phyloP scores from a whole-genome alignment of 1,139 yeast species.

The Yamadazyma conglobata region DNA sequence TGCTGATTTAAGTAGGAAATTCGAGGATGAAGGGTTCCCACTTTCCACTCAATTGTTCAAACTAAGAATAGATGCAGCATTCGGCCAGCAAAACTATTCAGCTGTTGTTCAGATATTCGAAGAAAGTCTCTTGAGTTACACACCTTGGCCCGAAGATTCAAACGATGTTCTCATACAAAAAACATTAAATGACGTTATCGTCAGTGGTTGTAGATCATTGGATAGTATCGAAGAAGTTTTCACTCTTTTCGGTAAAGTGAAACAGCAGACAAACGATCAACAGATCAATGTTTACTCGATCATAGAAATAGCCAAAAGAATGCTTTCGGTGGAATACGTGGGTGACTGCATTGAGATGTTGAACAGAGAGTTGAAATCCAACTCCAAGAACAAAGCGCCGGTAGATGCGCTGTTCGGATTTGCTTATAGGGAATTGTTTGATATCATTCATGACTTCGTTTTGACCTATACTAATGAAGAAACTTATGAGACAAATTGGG shows the following conservation, averaged over 20 bases:
- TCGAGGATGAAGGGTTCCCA: conserved; percentile 16
- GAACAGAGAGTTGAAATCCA: conserved; percentile 54
- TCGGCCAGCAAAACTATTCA: conserved; percentile 17
- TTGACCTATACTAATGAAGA: conserved; percentile 38
- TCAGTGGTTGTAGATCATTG: conserved; percentile 18
- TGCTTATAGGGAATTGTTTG: conserved; percentile 31
- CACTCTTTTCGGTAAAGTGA: conserved; percentile 32
- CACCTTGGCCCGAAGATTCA: conserved; percentile 29
- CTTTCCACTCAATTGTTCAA: conserved; percentile 26
- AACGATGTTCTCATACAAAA: conserved; percentile 27
- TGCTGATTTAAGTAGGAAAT: conserved; percentile 14
- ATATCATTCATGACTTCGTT: conserved; percentile 46
- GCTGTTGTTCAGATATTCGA: conserved; percentile 31
- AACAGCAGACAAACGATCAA: conserved; percentile 34
- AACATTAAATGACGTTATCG: conserved; percentile 34
- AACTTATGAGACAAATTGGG: conserved; percentile 56
- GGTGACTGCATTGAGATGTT: conserved; percentile 61
- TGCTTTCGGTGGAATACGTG: conserved; percentile 46
- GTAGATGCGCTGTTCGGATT: conserved; percentile 23
- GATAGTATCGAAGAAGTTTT: conserved; percentile 25
- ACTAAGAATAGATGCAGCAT: conserved; percentile 28
- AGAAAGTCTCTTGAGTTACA: conserved; percentile 24
- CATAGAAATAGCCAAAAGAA: conserved; percentile 41
- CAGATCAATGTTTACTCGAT: conserved; percentile 40
- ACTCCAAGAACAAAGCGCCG: conserved; percentile 35